Evolutionary conservation across 331 rosid species (phyloP), one percentile per base, ranked within the genome.

Genomic region (Ulmus americana): DNA sequence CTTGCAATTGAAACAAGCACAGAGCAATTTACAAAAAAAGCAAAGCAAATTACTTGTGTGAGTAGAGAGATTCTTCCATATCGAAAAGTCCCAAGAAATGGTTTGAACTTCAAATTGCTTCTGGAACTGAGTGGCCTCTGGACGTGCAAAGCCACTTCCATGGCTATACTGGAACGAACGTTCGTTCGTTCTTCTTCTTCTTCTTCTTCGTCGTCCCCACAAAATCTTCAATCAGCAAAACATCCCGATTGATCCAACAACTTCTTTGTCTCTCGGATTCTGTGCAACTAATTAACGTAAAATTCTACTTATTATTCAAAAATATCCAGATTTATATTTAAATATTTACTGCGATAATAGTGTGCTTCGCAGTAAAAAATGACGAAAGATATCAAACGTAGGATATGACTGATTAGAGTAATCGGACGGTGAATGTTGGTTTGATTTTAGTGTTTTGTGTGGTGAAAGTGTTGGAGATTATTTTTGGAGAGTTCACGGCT

Each of bases 141-240:
- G 6, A 78, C 75, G 14, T 76, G 85, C 78, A 87, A 45, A 40
- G 83, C 70, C 68, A 80, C 50, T 57, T 80, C 90, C 95, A 86
- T 86, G 14, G 62, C 63, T 51, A 61, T 42, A 47, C n/a, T 10
- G 13, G 9, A 38, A 18, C 6, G 39, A 40, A 42, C 45, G 65
- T 6, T 45, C 35, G 55, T 45, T 52, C 38, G 39, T 38, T 45
- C 13, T 56, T 28, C 65, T 53, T 49, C 13, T 56, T 28, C 65
- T 53, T 49, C 51, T 71, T 6, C 42, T 69, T 52, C 43, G 70
- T 49, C 65, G 51, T 64, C 39, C 43, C 43, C 3, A 12, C 48
- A 48, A 20, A 8, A 11, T 70, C 51, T 51, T 52, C 8, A 71
- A 45, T 63, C 73, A 16, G 57, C 55, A 43, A 20, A 46, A 64